Conservation (phyloP, 1,139 yeast genomes). For the Diutina sp. region DNA sequence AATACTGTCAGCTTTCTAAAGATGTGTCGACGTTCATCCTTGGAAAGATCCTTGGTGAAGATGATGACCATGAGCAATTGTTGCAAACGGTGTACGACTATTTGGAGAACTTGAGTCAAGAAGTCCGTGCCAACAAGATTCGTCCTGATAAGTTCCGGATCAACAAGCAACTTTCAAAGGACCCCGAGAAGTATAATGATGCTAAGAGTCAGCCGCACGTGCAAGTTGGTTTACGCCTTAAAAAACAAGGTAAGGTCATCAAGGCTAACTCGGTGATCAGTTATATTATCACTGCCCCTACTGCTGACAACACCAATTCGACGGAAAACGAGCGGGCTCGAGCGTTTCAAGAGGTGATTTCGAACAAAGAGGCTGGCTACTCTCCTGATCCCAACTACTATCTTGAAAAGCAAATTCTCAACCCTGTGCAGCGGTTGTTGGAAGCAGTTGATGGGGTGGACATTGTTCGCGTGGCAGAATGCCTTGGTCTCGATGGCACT, state of each 20-base stretch:
- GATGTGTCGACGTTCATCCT: conserved; percentile 73
- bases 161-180: conserved; percentile 66
- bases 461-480: conserved; percentile 59
- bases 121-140: conserved; percentile 50
- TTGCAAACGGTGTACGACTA: conserved; percentile 62
- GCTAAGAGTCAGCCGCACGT: conserved; percentile 88
- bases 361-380: conserved; percentile 29
- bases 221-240: conserved; percentile 75
- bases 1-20: conserved; percentile 84
- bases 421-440: conserved; percentile 81
- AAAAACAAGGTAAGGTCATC: conserved; percentile 70
- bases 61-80: conserved; percentile 67
- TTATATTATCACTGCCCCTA: conserved; percentile 43
- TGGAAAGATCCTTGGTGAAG: conserved; percentile 52
- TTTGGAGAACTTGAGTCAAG: conserved; percentile 45
- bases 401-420: conserved; percentile 77
- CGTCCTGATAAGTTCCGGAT: conserved; percentile 56
- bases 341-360: conserved; percentile 58
- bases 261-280: conserved; percentile 88
- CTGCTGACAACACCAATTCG: conserved; percentile 18
- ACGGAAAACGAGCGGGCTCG: conserved; percentile 67
- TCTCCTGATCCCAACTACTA: conserved; percentile 71
- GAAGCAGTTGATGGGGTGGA: conserved; percentile 85
- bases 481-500: conserved; percentile 66
- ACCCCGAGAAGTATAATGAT: conserved; percentile 60